Conservation (phyloP, 139 green algal species). For the Chlorella sp. region DNA sequence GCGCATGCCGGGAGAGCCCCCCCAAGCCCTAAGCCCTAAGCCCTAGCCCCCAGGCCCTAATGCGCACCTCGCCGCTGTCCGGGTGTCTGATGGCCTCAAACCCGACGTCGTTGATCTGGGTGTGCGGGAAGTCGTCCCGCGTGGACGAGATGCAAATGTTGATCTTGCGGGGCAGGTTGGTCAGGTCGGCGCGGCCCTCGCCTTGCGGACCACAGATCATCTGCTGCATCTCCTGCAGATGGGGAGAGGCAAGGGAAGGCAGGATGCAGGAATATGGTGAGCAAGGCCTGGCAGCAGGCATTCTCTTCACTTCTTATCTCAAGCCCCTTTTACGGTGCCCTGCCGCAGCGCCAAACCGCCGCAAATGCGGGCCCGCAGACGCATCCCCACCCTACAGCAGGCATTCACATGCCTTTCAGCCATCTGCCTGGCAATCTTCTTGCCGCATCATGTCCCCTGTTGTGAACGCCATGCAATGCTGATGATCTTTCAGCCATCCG, state of each 20-base stretch:
- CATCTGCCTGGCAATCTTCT: too few relatives aligned
- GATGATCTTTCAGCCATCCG: too few relatives aligned
- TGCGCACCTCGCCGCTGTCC: constrained; percentile 8
- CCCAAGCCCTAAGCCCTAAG: too few relatives aligned
- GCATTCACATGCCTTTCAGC: too few relatives aligned
- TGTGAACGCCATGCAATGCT: too few relatives aligned
- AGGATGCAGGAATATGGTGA: too few relatives aligned
- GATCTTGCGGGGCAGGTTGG: constrained; percentile 95
- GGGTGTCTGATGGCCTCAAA: constrained; percentile 77
- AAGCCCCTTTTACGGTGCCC: not conserved
- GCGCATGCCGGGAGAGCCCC: too few relatives aligned
- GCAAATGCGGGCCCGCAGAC: too few relatives aligned
- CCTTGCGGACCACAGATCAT: constrained; percentile 25
- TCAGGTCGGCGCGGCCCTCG: constrained; percentile 75
- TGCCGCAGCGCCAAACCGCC: not conserved
- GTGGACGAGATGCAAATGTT: constrained; percentile 88
- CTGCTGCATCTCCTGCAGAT: constrained; percentile 35
- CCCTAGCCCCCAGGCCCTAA: too few relatives aligned
- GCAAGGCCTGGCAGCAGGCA: too few relatives aligned
- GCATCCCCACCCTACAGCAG: too few relatives aligned
- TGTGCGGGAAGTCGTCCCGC: constrained; percentile 93
- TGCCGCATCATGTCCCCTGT: too few relatives aligned
- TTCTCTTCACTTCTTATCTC: not conserved
- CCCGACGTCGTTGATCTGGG: constrained; percentile 98
- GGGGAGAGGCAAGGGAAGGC: not conserved